A percentile compares a stretch with the other conserved stretches of the same genome.
Conservation (phyloP, 495 filamentous ascomycete species). For the Venustampulla echinocandica region DNA sequence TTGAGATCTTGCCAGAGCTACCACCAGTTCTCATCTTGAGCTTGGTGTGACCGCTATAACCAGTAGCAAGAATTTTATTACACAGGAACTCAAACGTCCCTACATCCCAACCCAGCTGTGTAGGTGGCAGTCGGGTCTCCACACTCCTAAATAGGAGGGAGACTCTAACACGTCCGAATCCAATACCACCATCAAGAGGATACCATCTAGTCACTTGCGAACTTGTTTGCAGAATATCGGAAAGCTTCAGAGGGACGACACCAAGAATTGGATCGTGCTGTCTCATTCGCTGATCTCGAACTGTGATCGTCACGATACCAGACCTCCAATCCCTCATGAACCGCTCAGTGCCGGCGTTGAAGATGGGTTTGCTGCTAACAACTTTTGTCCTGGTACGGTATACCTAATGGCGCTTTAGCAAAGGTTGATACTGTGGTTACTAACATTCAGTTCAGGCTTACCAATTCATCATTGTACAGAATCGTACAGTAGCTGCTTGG, state of each 20-base stretch:
- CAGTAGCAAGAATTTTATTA: slow-evolving; percentile 51
- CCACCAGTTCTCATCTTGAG: slow-evolving; percentile 78
- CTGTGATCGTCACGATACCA: slow-evolving; percentile 73
- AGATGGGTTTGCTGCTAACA: slow-evolving; percentile 87
- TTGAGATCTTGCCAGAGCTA: slow-evolving; percentile 59
- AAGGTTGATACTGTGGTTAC: background rate
- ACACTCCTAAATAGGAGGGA: slow-evolving; percentile 80
- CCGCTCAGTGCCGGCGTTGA: slow-evolving; percentile 89
- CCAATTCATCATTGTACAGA: slow-evolving; percentile 77
- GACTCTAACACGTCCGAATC: slow-evolving; percentile 85
- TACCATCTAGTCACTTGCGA: slow-evolving; percentile 65
- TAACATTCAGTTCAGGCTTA: slow-evolving; percentile 22
- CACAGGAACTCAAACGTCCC: slow-evolving; percentile 83
- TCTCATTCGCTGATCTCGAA: slow-evolving; percentile 77
- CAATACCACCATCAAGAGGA: slow-evolving; percentile 51
- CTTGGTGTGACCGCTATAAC: slow-evolving; percentile 52
- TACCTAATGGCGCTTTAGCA: slow-evolving; percentile 25
- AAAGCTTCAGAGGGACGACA: slow-evolving; percentile 77
- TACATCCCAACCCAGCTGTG: slow-evolving; percentile 83
- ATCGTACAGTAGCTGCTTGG: slow-evolving; percentile 92
- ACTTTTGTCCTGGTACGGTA: slow-evolving; percentile 90
- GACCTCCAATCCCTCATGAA: slow-evolving; percentile 95
- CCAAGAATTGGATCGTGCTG: slow-evolving; percentile 94
- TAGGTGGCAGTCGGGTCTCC: slow-evolving; percentile 70
- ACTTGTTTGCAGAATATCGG: slow-evolving; percentile 74